phyloP scores from a whole-genome alignment of 108 stramenopile genomes.

The Aurantiochytrium sp. region DNA sequence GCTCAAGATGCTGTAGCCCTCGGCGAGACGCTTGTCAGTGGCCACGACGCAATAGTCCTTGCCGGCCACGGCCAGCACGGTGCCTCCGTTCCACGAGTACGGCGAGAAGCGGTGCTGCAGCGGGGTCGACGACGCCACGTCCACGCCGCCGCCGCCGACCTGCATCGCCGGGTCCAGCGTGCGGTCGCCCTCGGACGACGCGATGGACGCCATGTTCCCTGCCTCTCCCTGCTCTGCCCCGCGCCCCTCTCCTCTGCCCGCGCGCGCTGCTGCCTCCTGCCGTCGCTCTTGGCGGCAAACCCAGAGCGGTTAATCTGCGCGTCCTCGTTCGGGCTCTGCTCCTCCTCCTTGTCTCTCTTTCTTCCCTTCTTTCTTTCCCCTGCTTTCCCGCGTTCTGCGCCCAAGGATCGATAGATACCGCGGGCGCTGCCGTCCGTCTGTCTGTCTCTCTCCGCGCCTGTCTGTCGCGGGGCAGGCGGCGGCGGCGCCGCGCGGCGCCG shows the following conservation, averaged over 20 bases:
- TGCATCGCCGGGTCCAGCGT: background rate
- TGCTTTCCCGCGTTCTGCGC: background rate
- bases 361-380: background rate
- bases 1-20: slow-evolving; percentile 83
- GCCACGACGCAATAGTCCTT: slow-evolving; percentile 88
- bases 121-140: background rate
- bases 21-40: slow-evolving; percentile 80
- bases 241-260: background rate
- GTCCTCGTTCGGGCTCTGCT: background rate
- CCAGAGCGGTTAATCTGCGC: background rate
- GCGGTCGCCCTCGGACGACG: background rate
- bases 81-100: slow-evolving; percentile 30
- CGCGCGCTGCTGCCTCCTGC: no score
- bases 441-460: background rate
- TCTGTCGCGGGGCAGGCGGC: background rate
- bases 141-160: background rate
- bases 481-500: no score
- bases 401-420: no score
- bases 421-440: background rate
- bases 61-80: slow-evolving; percentile 77
- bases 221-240: background rate
- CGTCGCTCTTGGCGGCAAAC: no score
- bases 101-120: slow-evolving; percentile 11
- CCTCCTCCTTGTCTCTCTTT: background rate
- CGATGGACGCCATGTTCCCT: slow-evolving; percentile 12